A percentile compares a stretch with the other conserved stretches of the same genome.
phyloP scores from a whole-genome alignment of 2,329 filamentous ascomycete species.

The Emergomyces orientalis region DNA sequence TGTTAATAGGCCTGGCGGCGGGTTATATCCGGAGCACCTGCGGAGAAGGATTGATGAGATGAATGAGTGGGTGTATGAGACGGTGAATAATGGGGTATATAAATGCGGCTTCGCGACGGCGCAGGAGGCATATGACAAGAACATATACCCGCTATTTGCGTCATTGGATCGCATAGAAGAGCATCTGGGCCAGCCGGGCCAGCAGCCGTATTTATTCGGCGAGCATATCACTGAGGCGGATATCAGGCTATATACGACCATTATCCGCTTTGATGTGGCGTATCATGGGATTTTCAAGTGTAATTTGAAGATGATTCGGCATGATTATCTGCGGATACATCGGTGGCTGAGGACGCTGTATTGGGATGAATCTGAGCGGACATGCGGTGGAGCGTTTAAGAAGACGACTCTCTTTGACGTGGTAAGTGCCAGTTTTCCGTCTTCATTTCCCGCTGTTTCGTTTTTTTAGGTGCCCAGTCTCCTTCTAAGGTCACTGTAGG shows the following conservation, averaged over 20 bases:
- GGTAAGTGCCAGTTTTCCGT: constrained; percentile 20
- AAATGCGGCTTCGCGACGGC: constrained; percentile 66
- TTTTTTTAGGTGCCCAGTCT: neutral
- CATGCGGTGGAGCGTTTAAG: constrained; percentile 35
- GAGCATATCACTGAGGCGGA: constrained; percentile 67
- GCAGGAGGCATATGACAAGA: constrained; percentile 65
- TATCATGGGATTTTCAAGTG: constrained; percentile 79
- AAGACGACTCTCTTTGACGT: constrained; percentile 37
- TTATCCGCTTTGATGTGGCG: constrained; percentile 59
- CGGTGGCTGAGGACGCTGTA: constrained; percentile 41
- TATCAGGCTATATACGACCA: constrained; percentile 59
- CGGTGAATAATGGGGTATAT: constrained; percentile 48
- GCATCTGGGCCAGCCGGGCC: constrained; percentile 46
- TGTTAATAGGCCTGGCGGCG: constrained; percentile 38
- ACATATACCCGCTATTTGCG: constrained; percentile 59
- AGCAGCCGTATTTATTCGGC: constrained; percentile 63
- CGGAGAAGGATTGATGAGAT: constrained; percentile 59
- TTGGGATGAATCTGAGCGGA: constrained; percentile 37
- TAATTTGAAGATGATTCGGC: constrained; percentile 53
- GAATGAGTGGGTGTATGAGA: constrained; percentile 65
- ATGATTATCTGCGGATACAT: constrained; percentile 47
- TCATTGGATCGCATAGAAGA: constrained; percentile 63
- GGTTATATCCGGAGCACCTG: constrained; percentile 57
- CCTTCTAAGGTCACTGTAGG: neutral
- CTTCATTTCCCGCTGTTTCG: neutral